Conservation (phyloP, 148 eudicot species). For the Vaccinium vitisidaea region DNA sequence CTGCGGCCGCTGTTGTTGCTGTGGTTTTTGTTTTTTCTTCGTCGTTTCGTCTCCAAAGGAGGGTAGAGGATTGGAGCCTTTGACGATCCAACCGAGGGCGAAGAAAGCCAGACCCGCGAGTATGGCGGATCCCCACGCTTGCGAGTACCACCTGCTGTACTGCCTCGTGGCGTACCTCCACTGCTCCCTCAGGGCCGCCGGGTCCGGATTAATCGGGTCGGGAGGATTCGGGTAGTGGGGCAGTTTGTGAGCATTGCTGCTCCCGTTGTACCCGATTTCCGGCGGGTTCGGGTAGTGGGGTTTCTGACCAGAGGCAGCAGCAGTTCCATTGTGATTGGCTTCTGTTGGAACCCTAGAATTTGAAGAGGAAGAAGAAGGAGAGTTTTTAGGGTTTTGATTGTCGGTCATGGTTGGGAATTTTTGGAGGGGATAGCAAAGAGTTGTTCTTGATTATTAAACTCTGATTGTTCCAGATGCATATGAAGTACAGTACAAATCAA, state of each 20-base stretch:
- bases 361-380: slow-evolving; percentile 1
- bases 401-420: slow-evolving; percentile 27
- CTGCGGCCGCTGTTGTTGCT: not conserved
- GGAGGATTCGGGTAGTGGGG: slow-evolving; percentile 59
- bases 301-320: not conserved
- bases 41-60: slow-evolving; percentile 24
- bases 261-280: slow-evolving; percentile 28
- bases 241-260: slow-evolving; percentile 6
- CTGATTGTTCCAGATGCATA: too few species aligned
- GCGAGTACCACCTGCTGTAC: slow-evolving; percentile 91
- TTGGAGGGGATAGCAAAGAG: not conserved
- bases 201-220: slow-evolving; percentile 43
- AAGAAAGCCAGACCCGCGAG: slow-evolving; percentile 87
- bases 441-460: too few species aligned
- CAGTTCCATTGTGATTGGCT: slow-evolving; percentile 13
- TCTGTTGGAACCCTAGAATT: slow-evolving; percentile 14
- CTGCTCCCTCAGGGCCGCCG: slow-evolving; percentile 69
- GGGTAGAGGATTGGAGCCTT: slow-evolving; percentile 82
- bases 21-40: too few species aligned
- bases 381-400: slow-evolving; percentile 20
- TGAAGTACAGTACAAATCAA: too few species aligned
- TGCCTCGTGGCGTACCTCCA: slow-evolving; percentile 83
- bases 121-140: slow-evolving; percentile 98
- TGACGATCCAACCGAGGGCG: slow-evolving; percentile 93
- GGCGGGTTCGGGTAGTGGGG: slow-evolving; percentile 59